Evolutionary conservation across 2,329 filamentous ascomycete species (phyloP), one percentile per base, ranked within the genome.

Genomic region (Stenocarpella maydis): DNA sequence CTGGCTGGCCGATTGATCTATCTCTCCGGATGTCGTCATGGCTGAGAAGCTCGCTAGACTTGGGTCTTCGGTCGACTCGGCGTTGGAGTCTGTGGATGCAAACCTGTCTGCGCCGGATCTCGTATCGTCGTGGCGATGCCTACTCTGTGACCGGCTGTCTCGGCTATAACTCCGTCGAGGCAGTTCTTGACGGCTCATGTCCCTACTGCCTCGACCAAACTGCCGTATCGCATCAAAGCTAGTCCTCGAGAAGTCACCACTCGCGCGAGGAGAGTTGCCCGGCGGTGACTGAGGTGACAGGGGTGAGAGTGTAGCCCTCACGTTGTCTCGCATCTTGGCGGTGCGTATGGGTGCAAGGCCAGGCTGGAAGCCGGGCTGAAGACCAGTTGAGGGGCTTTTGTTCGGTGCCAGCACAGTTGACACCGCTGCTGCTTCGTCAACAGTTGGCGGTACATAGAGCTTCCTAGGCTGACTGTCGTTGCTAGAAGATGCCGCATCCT

Each of bases 1-100:
- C 79, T 97, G 94, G 77, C 95, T 98, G 3, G 93, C 95, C 4
- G 95, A 97, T 58, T 91, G 90, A 69, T 95, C 93, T 55, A 67
- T n/a, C 50, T 95, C 92, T 66, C 87, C 88, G 4, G 92, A 92
- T 4, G 90, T 85, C 1, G 91, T 85, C 39, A 91, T 82, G 3
- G 90, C 93, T 1, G 92, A 95, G 68, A 92, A 79, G 75, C 90
- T 80, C 8, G 77, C 76, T 69, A 77, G 77, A 70, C 78, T 93
- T 0, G 90, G 91, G 53, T 91, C 92, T 65, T 93, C 93, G 71
- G 91, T 75, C 47, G 91, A 94, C 74, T 92, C 91, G 6, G 90
- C 87, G 71, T 91, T 93, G 2, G 94, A 97, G 71, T 94, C 93
- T 0, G 89, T 90, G 0, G 91, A 91, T 68, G 87, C 89, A 68